Base-by-base conservation (phyloP, 176 grass and related monocot species). In the Triticum dicoccoides region DNA sequence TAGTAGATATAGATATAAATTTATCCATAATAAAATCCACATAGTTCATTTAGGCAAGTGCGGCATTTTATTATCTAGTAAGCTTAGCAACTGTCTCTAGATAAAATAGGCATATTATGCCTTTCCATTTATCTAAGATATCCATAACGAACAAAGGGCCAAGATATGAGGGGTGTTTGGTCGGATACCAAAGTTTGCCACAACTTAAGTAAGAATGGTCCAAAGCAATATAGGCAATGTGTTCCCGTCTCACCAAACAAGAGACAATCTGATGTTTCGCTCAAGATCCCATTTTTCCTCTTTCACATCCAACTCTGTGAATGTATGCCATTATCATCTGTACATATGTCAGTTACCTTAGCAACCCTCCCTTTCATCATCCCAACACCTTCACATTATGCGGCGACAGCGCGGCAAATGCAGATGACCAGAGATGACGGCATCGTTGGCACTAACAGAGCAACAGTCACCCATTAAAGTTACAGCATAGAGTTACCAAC, bases 71-170 rank as follows among this genome's bases (percentile, higher is more conserved):
- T 75, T 75, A 75, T 75, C 72, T 75, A 49, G 13, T 75, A 75
- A 75, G 72, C 70, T 45, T 45, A 45, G 39, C 39, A 73, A 24
- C 39, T 73, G 14, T 73, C 70, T 73, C 69, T 44, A 73, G 29
- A 44, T 84, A 51, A 35, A 86, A 79, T 56, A 76, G 13, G 12
- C 17, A 82, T 42, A 1, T 65, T 51, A 8, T 30, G 32, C 69
- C n/a, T 76, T 82, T 58, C 70, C 41, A 87, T 76, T 82, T 58
- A 42, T 82, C 14, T 81, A 65, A 37, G 33, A 41, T 76, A 21
- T 23, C 37, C 37, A 72, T 42, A 41, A 23, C 9, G 35, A 72
- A 41, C 37, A 42, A 41, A 72, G 69, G 37, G 37, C 37, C 21
- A 41, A 72, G 69, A 72, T 42, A 41, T 9, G 39, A 72, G 37